Conservation (phyloP, 2,329 filamentous ascomycete species). For the Epichloe amarillans region DNA sequence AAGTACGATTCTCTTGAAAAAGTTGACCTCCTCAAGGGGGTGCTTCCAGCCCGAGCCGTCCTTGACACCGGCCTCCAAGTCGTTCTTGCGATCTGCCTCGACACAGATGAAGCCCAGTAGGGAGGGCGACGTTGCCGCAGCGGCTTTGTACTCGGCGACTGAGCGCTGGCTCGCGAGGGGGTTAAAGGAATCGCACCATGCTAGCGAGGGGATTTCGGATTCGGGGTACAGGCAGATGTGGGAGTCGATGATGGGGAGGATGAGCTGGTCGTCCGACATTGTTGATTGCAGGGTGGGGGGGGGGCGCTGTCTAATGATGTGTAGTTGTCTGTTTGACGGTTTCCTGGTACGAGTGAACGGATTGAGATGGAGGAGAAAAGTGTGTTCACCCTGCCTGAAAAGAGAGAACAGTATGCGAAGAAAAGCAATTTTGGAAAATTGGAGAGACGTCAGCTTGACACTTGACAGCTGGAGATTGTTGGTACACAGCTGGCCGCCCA, state of each 20-base stretch:
- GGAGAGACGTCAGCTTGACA: not conserved
- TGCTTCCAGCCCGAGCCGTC: slow-evolving; percentile 48
- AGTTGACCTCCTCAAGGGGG: slow-evolving; percentile 60
- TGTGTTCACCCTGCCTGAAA: not conserved
- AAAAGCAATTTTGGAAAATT: not conserved
- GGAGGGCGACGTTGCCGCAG: slow-evolving; percentile 25
- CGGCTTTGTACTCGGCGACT: slow-evolving; percentile 45
- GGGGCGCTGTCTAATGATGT: not conserved
- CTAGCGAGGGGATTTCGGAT: slow-evolving; percentile 50
- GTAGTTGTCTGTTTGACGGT: not conserved
- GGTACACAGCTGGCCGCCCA: not conserved
- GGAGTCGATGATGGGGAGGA: slow-evolving; percentile 63
- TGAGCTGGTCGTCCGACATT: slow-evolving; percentile 25
- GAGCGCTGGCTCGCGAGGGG: slow-evolving; percentile 53
- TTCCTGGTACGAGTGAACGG: not conserved
- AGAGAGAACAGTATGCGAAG: not conserved
- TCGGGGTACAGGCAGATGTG: slow-evolving; percentile 81
- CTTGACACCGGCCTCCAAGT: slow-evolving; percentile 31
- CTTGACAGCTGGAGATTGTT: not conserved
- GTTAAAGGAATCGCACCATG: slow-evolving; percentile 51
- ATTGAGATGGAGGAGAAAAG: not conserved
- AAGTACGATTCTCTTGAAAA: slow-evolving; percentile 51
- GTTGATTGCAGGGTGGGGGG: slow-evolving; percentile 2
- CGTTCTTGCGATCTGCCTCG: slow-evolving; percentile 64
- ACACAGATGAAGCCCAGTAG: slow-evolving; percentile 67